These are phyloP conservation scores for Chlorophyllum brunneum DNA, from an alignment of 768 basidiomycete species.

Conservation along the genomic window DNA sequence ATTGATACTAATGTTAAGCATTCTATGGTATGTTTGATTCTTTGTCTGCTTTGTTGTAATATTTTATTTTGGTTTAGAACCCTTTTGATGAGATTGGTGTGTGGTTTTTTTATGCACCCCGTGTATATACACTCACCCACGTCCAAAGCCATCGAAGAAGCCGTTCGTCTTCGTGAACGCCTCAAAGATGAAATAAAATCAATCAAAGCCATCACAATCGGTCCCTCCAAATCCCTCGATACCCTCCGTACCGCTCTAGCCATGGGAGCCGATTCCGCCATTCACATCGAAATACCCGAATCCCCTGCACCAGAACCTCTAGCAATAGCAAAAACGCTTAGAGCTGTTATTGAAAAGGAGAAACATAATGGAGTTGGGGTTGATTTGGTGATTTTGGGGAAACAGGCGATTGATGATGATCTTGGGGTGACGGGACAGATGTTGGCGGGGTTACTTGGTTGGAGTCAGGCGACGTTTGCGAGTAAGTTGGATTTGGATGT, in stretches of 20 bases:
- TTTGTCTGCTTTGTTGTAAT: neutral
- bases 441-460: slow-evolving; percentile 88
- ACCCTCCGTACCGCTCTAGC: slow-evolving; percentile 94
- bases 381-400: slow-evolving; percentile 93
- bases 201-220: slow-evolving; percentile 93
- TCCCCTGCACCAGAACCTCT: slow-evolving; percentile 83
- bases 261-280: slow-evolving; percentile 92
- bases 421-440: slow-evolving; percentile 95
- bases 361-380: slow-evolving; percentile 44
- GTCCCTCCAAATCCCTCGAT: slow-evolving; percentile 85
- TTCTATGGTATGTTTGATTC: slow-evolving; percentile 80
- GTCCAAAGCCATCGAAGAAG: slow-evolving; percentile 87
- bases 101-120: slow-evolving; percentile 9
- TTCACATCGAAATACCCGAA: slow-evolving; percentile 87
- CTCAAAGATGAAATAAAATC: slow-evolving; percentile 73
- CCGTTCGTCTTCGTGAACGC: slow-evolving; percentile 87
- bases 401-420: slow-evolving; percentile 98
- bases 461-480: slow-evolving; percentile 95
- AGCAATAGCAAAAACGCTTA: slow-evolving; percentile 82
- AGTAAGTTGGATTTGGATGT: slow-evolving; percentile 77
- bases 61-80: slow-evolving; percentile 51
- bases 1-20: slow-evolving; percentile 98
- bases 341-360: slow-evolving; percentile 66
- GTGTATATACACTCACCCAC: neutral
- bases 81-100: slow-evolving; percentile 98